phyloP scores from a whole-genome alignment of 1,284 basidiomycete genomes.

The Ustilago xerochloae region DNA sequence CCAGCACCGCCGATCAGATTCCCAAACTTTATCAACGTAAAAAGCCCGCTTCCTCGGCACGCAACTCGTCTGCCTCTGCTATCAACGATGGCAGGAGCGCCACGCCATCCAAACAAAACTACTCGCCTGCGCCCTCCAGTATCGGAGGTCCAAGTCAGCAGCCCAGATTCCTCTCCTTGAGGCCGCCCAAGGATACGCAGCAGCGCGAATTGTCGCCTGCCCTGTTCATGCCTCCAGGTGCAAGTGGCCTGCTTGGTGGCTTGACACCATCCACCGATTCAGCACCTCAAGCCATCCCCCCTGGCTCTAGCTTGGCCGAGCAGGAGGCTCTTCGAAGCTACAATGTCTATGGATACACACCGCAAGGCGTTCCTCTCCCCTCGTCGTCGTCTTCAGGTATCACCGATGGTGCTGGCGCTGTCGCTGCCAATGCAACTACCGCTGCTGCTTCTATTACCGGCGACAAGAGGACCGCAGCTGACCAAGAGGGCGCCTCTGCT shows the following conservation, averaged over 20 bases:
- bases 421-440: background rate
- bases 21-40: conserved; percentile 54
- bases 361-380: conserved; percentile 55
- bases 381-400: conserved; percentile 14
- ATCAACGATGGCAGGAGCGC: conserved; percentile 31
- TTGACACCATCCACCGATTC: conserved; percentile 10
- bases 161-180: conserved; percentile 60
- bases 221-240: conserved; percentile 50
- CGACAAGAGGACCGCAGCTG: conserved; percentile 30
- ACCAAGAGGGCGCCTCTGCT: conserved; percentile 22
- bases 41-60: conserved; percentile 43
- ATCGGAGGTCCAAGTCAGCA: conserved; percentile 53
- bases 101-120: conserved; percentile 28
- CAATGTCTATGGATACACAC: conserved; percentile 57
- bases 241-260: conserved; percentile 43
- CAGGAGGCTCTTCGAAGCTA: conserved; percentile 54
- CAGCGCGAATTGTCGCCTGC: conserved; percentile 39
- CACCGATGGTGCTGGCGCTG: background rate
- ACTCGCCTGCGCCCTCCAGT: conserved; percentile 38
- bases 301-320: conserved; percentile 53
- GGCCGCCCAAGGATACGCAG: conserved; percentile 49
- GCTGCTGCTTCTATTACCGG: conserved; percentile 4
- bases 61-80: conserved; percentile 53
- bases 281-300: conserved; percentile 51
- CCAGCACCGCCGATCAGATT: conserved; percentile 55